A percentile compares a stretch with the other conserved stretches of the same genome.
Evolutionary conservation across 78 protist genomes (phyloP).

Genomic region (Trichosphaerium sp.): DNA sequence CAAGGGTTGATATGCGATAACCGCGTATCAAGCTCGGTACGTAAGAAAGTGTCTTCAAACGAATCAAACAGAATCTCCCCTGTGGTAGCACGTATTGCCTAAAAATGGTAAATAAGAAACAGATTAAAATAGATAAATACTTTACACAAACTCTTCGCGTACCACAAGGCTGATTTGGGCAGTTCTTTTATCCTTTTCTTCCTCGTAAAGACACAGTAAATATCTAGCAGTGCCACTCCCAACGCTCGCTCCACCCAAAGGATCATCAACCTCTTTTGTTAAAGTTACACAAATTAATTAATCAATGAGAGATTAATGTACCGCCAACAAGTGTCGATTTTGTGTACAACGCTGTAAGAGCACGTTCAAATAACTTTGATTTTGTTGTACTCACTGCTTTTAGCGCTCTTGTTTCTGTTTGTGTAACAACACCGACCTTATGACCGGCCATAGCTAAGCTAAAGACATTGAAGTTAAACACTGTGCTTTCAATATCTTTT

Average conservation of each 20-base stretch:
- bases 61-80: constrained; percentile 59
- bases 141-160: too few species aligned
- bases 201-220: constrained; percentile 27
- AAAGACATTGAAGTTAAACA: constrained; percentile 39
- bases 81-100: constrained; percentile 48
- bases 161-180: not conserved
- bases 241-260: not conserved
- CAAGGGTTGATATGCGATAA: constrained; percentile 27
- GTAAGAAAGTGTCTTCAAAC: constrained; percentile 19
- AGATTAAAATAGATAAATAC: not conserved
- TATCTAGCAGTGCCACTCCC: constrained; percentile 16
- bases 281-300: not conserved
- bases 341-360: constrained; percentile 56
- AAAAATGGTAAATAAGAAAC: too few species aligned
- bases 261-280: too few species aligned
- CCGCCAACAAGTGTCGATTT: constrained; percentile 50
- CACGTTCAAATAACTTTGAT: constrained; percentile 33
- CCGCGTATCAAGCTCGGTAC: constrained; percentile 42
- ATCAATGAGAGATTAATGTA: not conserved
- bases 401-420: constrained; percentile 76
- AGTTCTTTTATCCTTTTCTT: not conserved
- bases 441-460: constrained; percentile 69
- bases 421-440: constrained; percentile 77
- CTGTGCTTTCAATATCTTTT: too few species aligned
- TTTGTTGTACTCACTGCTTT: constrained; percentile 31